A percentile compares a stretch with the other conserved stretches of the same genome.
Evolutionary conservation across 768 basidiomycete genomes (phyloP).

Genomic region (Panaeolus cyanescens): DNA sequence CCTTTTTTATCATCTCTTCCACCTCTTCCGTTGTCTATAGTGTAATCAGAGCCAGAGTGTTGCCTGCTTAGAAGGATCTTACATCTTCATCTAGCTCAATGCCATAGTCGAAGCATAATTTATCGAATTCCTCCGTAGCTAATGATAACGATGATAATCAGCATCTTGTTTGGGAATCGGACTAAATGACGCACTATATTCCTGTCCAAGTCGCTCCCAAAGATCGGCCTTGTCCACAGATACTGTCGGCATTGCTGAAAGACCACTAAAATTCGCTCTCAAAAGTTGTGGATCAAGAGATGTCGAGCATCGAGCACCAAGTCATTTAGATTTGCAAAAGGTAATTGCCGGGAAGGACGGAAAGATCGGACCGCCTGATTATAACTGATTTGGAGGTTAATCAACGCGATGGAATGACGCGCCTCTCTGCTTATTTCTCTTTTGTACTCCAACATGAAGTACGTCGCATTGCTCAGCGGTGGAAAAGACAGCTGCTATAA

Average conservation of each 20-base stretch:
- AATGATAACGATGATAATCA: constrained; percentile 19
- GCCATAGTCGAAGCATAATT: constrained; percentile 95
- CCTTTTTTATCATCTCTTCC: constrained; percentile 78
- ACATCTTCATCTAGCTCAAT: constrained; percentile 98
- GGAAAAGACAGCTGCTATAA: constrained; percentile 99
- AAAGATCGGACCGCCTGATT: not conserved
- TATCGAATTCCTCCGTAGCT: constrained; percentile 96
- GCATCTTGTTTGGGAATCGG: constrained; percentile 4
- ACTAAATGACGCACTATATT: constrained; percentile 62
- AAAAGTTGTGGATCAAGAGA: constrained; percentile 2
- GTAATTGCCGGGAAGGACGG: not conserved
- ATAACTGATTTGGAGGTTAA: not conserved
- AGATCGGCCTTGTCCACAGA: constrained; percentile 95
- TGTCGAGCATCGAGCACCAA: not conserved
- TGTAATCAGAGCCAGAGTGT: constrained; percentile 1
- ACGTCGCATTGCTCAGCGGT: constrained; percentile 92
- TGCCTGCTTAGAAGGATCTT: constrained; percentile 28
- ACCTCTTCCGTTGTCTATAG: constrained; percentile 86
- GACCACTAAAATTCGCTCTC: not conserved
- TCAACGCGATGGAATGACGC: not conserved
- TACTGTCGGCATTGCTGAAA: constrained; percentile 82
- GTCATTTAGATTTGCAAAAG: not conserved
- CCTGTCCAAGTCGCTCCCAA: constrained; percentile 79
- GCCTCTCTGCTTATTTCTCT: not conserved
- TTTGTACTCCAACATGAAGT: constrained; percentile 63